A percentile compares a stretch with the other conserved stretches of the same genome.
Evolutionary conservation across 129 eudicot species (phyloP).

Genomic region (Lonicera japonica): DNA sequence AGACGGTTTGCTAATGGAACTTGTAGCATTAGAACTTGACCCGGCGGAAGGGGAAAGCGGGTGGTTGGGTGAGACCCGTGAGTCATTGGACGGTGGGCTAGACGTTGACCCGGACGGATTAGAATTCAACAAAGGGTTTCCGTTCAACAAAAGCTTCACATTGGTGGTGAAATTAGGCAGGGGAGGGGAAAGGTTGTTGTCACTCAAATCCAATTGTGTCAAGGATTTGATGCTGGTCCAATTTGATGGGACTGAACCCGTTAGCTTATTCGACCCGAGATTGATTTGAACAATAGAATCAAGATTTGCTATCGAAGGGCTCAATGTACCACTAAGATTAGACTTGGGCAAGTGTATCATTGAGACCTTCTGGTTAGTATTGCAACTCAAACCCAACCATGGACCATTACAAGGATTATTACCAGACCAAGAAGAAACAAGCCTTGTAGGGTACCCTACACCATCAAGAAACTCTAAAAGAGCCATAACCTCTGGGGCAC

Average conservation of each 20-base stretch:
- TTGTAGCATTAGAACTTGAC: slow-evolving; percentile 10
- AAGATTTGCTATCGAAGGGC: slow-evolving; percentile 37
- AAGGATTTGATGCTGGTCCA: slow-evolving; percentile 60
- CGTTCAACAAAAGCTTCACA: slow-evolving; percentile 28
- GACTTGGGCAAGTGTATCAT: slow-evolving; percentile 34
- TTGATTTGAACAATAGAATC: slow-evolving; percentile 32
- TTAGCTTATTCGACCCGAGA: slow-evolving; percentile 40
- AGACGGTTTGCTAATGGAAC: slow-evolving; percentile 9
- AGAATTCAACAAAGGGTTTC: slow-evolving; percentile 46
- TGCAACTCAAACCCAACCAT: slow-evolving; percentile 81
- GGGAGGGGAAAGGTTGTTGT: slow-evolving; percentile 61
- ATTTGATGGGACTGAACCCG: slow-evolving; percentile 58
- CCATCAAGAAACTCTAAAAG: slow-evolving; percentile 59
- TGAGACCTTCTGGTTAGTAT: slow-evolving; percentile 33
- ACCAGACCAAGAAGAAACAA: slow-evolving; percentile 72
- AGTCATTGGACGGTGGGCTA: slow-evolving; percentile 9
- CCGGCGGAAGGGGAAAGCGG: slow-evolving; percentile 17
- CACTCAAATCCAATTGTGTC: slow-evolving; percentile 49
- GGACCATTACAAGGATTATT: slow-evolving; percentile 62
- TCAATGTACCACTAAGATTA: slow-evolving; percentile 45
- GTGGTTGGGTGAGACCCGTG: slow-evolving; percentile 7
- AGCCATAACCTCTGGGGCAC: slow-evolving; percentile 69
- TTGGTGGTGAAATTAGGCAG: slow-evolving; percentile 31
- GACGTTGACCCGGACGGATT: slow-evolving; percentile 31
- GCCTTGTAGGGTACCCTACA: slow-evolving; percentile 50